Conservation (phyloP, 2,329 filamentous ascomycete genomes). For the Fusarium sororula region DNA sequence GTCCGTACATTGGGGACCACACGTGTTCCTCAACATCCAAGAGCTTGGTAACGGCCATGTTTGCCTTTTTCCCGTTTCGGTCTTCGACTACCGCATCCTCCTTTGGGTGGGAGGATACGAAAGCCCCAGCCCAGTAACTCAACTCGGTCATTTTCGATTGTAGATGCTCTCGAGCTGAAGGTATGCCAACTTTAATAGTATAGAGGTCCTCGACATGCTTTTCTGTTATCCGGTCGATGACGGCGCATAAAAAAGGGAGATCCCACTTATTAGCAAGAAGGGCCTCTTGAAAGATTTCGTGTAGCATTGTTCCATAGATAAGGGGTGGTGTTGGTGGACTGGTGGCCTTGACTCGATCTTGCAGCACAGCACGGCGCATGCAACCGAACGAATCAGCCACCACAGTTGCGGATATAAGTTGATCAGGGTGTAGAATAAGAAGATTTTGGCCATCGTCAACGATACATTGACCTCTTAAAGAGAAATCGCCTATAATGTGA, state of each 20-base stretch:
- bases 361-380: conserved; percentile 87
- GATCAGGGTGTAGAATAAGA: conserved; percentile 92
- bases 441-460: conserved; percentile 86
- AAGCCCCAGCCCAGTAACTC: conserved; percentile 83
- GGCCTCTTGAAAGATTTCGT: conserved; percentile 94
- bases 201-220: conserved; percentile 90
- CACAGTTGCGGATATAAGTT: conserved; percentile 92
- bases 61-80: conserved; percentile 77
- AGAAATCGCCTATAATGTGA: conserved; percentile 85
- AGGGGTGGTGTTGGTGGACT: conserved; percentile 81
- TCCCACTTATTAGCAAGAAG: conserved; percentile 87
- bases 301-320: conserved; percentile 91
- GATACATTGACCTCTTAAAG: conserved; percentile 74
- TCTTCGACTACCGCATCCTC: conserved; percentile 79
- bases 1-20: conserved; percentile 96
- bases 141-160: conserved; percentile 84
- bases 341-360: conserved; percentile 93
- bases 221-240: conserved; percentile 75
- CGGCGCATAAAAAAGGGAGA: conserved; percentile 67
- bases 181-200: conserved; percentile 79
- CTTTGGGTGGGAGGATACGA: conserved; percentile 76
- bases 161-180: conserved; percentile 80
- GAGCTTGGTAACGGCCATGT: conserved; percentile 89
- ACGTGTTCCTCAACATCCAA: conserved; percentile 98
- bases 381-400: conserved; percentile 97